phyloP scores from a whole-genome alignment of 257 asterid genomes.

The Solanum chilense region DNA sequence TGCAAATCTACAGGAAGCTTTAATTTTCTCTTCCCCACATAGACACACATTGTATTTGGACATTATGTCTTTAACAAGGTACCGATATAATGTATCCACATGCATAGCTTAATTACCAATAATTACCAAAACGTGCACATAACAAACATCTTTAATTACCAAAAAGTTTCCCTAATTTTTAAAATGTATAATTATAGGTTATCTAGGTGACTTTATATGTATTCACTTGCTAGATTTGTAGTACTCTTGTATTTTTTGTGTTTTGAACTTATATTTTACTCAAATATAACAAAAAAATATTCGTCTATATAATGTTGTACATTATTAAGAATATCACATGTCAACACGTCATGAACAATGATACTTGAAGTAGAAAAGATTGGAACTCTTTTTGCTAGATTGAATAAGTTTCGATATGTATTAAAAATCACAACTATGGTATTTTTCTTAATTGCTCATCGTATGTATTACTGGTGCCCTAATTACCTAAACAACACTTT shows the following conservation, averaged over 20 bases:
- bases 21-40: background rate
- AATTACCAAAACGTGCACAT: slow-evolving; percentile 38
- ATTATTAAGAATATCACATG: background rate
- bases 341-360: background rate
- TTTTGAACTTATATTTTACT: background rate
- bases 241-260: background rate
- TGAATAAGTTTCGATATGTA: background rate
- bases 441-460: background rate
- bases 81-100: slow-evolving; percentile 20
- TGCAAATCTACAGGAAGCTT: slow-evolving; percentile 16
- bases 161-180: background rate
- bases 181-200: background rate
- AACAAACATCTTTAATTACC: slow-evolving; percentile 17
- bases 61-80: slow-evolving; percentile 7
- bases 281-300: background rate
- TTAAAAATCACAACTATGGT: background rate
- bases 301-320: background rate
- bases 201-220: background rate
- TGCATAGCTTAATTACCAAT: slow-evolving; percentile 22
- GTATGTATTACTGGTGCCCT: background rate
- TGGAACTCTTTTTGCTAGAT: background rate
- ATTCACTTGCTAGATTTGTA: background rate
- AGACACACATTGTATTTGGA: slow-evolving; percentile 19
- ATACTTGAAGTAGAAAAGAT: background rate
- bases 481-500: background rate